phyloP scores from a whole-genome alignment of 257 asterid species.

The Solanum pinnatisectum region DNA sequence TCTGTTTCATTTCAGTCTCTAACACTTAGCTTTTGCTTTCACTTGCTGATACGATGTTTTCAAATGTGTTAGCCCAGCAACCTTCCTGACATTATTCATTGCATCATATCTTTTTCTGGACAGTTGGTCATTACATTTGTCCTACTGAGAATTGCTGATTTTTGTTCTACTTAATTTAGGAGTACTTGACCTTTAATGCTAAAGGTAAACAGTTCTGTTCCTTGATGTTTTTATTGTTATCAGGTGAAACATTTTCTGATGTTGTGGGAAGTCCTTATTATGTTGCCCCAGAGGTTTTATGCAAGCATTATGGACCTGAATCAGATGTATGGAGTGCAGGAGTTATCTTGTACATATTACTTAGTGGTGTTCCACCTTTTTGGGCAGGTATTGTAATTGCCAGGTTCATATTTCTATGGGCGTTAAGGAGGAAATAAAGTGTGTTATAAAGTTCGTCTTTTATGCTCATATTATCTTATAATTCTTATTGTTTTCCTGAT shows the following conservation, averaged over 20 bases:
- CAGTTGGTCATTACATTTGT: background rate
- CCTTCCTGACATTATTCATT: background rate
- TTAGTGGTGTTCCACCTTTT: conserved; percentile 90
- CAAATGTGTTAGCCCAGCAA: background rate
- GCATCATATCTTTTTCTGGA: background rate
- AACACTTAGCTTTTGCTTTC: background rate
- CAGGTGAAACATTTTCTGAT: conserved; percentile 76
- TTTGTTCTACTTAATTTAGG: background rate
- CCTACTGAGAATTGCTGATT: background rate
- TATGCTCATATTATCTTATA: background rate
- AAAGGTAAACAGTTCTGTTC: background rate
- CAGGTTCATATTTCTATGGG: background rate
- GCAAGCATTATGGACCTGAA: conserved; percentile 89
- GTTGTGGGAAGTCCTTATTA: conserved; percentile 96
- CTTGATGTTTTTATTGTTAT: background rate
- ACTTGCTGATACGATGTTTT: background rate
- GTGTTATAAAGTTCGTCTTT: background rate
- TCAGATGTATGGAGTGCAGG: conserved; percentile 98
- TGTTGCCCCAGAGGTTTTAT: conserved; percentile 89
- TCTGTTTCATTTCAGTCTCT: background rate
- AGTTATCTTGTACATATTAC: conserved; percentile 83
- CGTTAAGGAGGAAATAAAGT: background rate
- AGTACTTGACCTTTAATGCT: background rate
- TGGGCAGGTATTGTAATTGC: conserved; percentile 63
- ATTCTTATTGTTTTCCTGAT: conserved; percentile 11